Conservation (phyloP, 2,329 filamentous ascomycete genomes). For the Pyrenophora graminea region DNA sequence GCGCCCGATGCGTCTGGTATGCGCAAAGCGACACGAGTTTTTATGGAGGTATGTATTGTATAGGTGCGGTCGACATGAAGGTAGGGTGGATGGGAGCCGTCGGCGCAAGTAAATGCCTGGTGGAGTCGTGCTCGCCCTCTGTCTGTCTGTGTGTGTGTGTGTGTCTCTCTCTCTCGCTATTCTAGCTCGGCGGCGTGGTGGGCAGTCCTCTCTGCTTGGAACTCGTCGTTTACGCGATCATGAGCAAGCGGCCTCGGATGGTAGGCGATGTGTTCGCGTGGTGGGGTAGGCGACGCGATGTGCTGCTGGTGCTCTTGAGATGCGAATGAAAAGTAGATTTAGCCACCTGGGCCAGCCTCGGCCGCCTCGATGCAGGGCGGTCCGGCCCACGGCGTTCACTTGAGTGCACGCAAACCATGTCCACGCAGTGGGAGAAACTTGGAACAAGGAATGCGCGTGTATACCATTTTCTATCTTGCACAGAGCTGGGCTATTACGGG, state of each 20-base stretch:
- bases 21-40: slow-evolving; percentile 12
- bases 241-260: neutral
- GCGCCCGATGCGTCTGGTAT: slow-evolving; percentile 14
- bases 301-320: slow-evolving; percentile 12
- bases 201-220: neutral
- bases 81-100: slow-evolving; percentile 13
- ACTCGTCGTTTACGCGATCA: neutral
- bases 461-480: neutral
- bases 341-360: slow-evolving; percentile 8
- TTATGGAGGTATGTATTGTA: slow-evolving; percentile 2
- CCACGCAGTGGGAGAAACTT: neutral
- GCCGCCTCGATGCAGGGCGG: slow-evolving; percentile 10
- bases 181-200: neutral
- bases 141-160: too few species aligned
- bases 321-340: slow-evolving; percentile 13
- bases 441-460: neutral
- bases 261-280: slow-evolving; percentile 5
- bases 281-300: slow-evolving; percentile 10
- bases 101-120: slow-evolving; percentile 12
- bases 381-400: neutral
- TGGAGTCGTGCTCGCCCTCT: slow-evolving; percentile 1
- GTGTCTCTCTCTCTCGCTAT: too few species aligned
- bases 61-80: slow-evolving; percentile 23
- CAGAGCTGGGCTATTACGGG: neutral
- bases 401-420: slow-evolving; percentile 6